Percentiles rank a stretch among this genome's conserved stretches.
Conservation (phyloP, 768 basidiomycete species). For the Phaeolepiota aurea region DNA sequence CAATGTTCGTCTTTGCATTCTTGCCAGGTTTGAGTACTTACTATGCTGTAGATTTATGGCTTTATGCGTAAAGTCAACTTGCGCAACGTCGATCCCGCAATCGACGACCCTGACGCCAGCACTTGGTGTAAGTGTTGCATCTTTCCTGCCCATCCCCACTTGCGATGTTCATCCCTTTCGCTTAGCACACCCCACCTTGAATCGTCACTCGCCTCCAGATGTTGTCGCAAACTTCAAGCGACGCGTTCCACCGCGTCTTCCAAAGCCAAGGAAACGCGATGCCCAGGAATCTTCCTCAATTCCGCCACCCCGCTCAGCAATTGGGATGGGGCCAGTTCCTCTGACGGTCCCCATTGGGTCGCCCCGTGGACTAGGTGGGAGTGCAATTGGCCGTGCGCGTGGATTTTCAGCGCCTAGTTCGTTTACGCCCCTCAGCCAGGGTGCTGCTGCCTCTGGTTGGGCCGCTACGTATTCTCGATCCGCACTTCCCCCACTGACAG, state of each 20-base stretch:
- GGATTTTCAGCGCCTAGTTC: conserved; percentile 82
- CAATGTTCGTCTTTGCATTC: conserved; percentile 58
- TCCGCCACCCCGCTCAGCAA: conserved; percentile 70
- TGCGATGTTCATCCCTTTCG: conserved; percentile 8
- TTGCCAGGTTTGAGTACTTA: conserved; percentile 14
- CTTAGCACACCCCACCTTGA: conserved; percentile 84
- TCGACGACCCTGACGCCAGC: conserved; percentile 92
- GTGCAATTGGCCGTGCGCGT: conserved; percentile 50
- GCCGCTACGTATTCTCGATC: conserved; percentile 49
- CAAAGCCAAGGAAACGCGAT: conserved; percentile 80
- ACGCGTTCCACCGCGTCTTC: conserved; percentile 87
- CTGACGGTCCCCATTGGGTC: conserved; percentile 47
- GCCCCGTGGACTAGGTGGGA: conserved; percentile 26
- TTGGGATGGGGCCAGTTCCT: conserved; percentile 61
- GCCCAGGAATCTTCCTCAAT: conserved; percentile 59
- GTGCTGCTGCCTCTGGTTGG: conserved; percentile 45
- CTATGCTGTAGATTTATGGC: conserved; percentile 73
- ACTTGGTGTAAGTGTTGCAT: conserved; percentile 78
- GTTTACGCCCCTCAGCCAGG: conserved; percentile 63
- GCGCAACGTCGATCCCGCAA: conserved; percentile 90
- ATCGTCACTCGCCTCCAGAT: conserved; percentile 82
- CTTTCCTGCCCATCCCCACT: no score
- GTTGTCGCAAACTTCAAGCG: conserved; percentile 94
- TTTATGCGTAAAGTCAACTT: conserved; percentile 98
- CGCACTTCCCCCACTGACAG: conserved; percentile 73